phyloP scores from a whole-genome alignment of 2,329 filamentous ascomycete genomes.

The Blumeria graminis region DNA sequence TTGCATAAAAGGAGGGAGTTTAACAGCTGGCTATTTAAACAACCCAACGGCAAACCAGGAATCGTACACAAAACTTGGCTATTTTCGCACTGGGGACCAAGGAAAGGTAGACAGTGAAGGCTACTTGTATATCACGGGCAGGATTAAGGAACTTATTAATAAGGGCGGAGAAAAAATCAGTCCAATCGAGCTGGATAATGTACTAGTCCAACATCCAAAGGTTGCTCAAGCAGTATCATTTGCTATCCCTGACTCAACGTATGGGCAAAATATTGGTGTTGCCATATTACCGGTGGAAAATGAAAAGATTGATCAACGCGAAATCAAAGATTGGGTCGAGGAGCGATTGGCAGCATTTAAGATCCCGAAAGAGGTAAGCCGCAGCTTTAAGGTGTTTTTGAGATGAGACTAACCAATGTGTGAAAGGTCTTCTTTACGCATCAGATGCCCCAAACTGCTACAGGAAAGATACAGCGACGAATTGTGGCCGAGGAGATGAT shows the following conservation, averaged over 20 bases:
- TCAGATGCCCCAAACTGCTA: slow-evolving; percentile 77
- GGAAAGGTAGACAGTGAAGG: slow-evolving; percentile 59
- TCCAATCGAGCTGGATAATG: slow-evolving; percentile 71
- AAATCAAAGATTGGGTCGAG: slow-evolving; percentile 42
- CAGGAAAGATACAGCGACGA: slow-evolving; percentile 65
- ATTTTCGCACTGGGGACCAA: slow-evolving; percentile 75
- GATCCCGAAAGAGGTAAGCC: slow-evolving; percentile 50
- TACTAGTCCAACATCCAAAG: slow-evolving; percentile 46
- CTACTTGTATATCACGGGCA: slow-evolving; percentile 68
- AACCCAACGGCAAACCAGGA: slow-evolving; percentile 52
- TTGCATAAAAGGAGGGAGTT: slow-evolving; percentile 59
- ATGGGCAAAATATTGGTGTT: slow-evolving; percentile 59
- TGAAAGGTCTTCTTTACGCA: slow-evolving; percentile 53
- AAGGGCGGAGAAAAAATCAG: slow-evolving; percentile 80
- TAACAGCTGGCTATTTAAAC: slow-evolving; percentile 69
- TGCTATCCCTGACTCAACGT: slow-evolving; percentile 58
- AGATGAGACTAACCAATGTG: background rate
- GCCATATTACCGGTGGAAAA: slow-evolving; percentile 51
- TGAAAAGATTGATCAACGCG: slow-evolving; percentile 27
- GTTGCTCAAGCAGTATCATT: slow-evolving; percentile 65
- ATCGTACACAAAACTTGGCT: slow-evolving; percentile 50
- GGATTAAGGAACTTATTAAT: slow-evolving; percentile 84
- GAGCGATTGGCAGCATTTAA: slow-evolving; percentile 63
- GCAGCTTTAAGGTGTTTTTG: background rate
- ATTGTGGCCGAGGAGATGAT: slow-evolving; percentile 73